Evolutionary conservation across 176 grass and related monocot species (phyloP).

Genomic region (Melocanna baccifera): DNA sequence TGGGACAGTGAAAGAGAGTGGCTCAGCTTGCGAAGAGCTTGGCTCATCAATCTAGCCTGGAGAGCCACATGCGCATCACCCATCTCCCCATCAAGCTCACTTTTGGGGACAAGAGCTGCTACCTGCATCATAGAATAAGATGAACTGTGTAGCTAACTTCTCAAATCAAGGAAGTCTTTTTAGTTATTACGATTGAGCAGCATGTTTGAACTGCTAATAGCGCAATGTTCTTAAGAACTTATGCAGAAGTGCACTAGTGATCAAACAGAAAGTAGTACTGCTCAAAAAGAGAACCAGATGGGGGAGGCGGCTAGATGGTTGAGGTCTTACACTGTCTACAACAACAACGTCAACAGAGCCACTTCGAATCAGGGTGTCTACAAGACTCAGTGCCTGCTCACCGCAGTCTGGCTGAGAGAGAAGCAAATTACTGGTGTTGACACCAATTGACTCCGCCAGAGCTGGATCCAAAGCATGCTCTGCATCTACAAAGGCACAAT

Average conservation of each 20-base stretch:
- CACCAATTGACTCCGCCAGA: slow-evolving; percentile 86
- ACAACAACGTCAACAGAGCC: slow-evolving; percentile 99
- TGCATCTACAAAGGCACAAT: slow-evolving; percentile 95
- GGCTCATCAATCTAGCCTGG: slow-evolving; percentile 96
- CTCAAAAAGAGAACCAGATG: slow-evolving; percentile 11
- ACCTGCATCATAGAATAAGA: slow-evolving; percentile 53
- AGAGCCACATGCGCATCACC: slow-evolving; percentile 94
- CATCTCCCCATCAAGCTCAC: slow-evolving; percentile 97
- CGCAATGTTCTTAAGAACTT: slow-evolving; percentile 2
- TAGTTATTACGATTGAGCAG: neutral
- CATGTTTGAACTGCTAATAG: neutral
- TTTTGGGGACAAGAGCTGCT: slow-evolving; percentile 93
- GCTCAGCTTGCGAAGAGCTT: slow-evolving; percentile 94
- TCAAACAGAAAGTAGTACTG: neutral
- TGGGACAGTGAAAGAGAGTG: slow-evolving; percentile 83
- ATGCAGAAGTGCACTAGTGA: neutral
- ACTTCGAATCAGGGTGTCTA: slow-evolving; percentile 94
- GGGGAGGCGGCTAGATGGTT: neutral
- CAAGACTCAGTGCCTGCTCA: slow-evolving; percentile 95
- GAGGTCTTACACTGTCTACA: slow-evolving; percentile 92
- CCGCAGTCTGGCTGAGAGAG: slow-evolving; percentile 86
- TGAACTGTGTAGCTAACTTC: neutral
- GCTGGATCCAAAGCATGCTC: slow-evolving; percentile 98
- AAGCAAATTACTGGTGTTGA: slow-evolving; percentile 78
- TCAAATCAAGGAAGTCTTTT: neutral